A percentile compares a stretch with the other conserved stretches of the same genome.
Evolutionary conservation across 2,329 filamentous ascomycete species (phyloP).

Genomic region (Pseudofabraea citricarpa): DNA sequence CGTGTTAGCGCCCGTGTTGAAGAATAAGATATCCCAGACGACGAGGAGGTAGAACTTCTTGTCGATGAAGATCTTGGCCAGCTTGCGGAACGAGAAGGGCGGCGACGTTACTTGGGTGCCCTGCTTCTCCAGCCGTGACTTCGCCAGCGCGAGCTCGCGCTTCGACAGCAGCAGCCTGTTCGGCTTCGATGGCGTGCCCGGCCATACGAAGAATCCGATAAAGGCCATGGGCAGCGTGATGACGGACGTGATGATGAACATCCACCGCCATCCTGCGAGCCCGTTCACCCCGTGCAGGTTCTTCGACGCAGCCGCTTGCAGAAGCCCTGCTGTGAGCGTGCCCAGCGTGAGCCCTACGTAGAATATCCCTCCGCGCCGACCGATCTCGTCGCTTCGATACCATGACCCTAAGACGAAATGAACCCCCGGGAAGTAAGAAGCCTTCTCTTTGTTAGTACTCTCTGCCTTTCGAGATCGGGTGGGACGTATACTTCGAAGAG

Average conservation of each 20-base stretch:
- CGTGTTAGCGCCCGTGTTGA: conserved; percentile 43
- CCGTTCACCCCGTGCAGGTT: conserved; percentile 30
- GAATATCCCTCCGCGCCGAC: conserved; percentile 6
- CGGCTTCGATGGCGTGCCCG: conserved; percentile 22
- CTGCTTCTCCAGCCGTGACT: conserved; percentile 41
- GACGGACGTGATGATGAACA: conserved; percentile 28
- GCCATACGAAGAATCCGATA: conserved; percentile 13
- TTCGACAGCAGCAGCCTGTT: conserved; percentile 40
- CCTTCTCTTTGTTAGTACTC: conserved; percentile 6
- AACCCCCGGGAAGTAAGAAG: conserved; percentile 26
- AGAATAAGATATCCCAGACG: conserved; percentile 48
- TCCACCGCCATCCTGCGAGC: conserved; percentile 25
- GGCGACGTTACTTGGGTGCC: conserved; percentile 43
- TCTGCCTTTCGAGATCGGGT: too few relatives aligned
- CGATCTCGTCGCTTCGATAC: conserved; percentile 24
- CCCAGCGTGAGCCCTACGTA: conserved; percentile 10
- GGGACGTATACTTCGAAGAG: conserved; percentile 43
- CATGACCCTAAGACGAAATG: conserved; percentile 27
- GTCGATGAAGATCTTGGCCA: conserved; percentile 34
- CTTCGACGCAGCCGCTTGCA: conserved; percentile 5
- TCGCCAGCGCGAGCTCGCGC: conserved; percentile 39
- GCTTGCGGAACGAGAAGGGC: conserved; percentile 42
- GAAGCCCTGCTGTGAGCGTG: conserved; percentile 8
- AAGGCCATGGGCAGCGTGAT: conserved; percentile 21
- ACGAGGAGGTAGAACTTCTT: conserved; percentile 46